Conservation (phyloP, 768 basidiomycete genomes). For the Boletellus ananas region DNA sequence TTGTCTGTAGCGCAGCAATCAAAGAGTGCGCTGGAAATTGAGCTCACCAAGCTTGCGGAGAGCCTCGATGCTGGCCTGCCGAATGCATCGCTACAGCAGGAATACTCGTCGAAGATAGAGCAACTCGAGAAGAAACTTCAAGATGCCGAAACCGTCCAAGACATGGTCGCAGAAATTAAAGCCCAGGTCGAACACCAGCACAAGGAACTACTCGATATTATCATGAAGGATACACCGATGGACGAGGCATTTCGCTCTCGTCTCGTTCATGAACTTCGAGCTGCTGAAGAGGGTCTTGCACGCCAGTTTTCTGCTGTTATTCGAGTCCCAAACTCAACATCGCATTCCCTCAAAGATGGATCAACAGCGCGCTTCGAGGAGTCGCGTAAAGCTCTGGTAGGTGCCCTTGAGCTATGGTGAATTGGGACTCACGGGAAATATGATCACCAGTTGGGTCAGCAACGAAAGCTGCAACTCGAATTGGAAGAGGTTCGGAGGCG, state of each 20-base stretch:
- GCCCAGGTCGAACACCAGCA: constrained; percentile 65
- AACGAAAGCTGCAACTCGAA: constrained; percentile 60
- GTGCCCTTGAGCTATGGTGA: constrained; percentile 13
- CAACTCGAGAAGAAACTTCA: constrained; percentile 61
- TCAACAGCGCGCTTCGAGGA: constrained; percentile 52
- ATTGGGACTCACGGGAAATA: neutral
- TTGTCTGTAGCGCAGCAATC: constrained; percentile 52
- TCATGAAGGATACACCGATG: constrained; percentile 51
- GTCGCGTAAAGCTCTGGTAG: constrained; percentile 64
- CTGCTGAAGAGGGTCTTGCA: constrained; percentile 44
- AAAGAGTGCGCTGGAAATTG: constrained; percentile 62
- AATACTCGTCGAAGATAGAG: constrained; percentile 59
- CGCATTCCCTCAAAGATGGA: constrained; percentile 36
- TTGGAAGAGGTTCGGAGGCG: constrained; percentile 62
- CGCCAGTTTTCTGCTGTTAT: constrained; percentile 25
- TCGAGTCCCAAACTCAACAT: constrained; percentile 36
- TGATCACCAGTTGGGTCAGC: constrained; percentile 53
- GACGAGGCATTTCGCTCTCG: constrained; percentile 61
- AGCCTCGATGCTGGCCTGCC: constrained; percentile 53
- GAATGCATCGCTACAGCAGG: constrained; percentile 55
- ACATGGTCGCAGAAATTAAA: constrained; percentile 51
- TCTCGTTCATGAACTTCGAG: constrained; percentile 59
- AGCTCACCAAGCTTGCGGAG: constrained; percentile 62
- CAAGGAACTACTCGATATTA: constrained; percentile 65
- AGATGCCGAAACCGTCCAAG: constrained; percentile 49